phyloP scores from a whole-genome alignment of 116 monocot species.

The Phalaenopsis hybrid region DNA sequence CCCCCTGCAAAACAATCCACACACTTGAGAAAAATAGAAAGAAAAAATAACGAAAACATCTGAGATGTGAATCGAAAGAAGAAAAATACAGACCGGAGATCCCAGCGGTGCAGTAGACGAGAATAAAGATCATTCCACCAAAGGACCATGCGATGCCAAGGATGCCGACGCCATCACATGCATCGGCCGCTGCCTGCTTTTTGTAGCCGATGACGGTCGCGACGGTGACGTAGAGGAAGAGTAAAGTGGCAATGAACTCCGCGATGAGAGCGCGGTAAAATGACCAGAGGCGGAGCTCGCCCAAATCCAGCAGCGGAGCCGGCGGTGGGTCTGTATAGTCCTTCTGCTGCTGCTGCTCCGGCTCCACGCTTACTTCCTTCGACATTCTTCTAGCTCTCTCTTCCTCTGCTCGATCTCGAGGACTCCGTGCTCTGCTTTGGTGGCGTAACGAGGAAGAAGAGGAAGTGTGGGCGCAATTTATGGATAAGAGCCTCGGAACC shows the following conservation, averaged over 20 bases:
- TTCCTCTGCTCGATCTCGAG: neutral
- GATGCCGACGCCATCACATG: constrained; percentile 62
- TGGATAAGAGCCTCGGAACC: neutral
- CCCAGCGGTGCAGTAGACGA: constrained; percentile 71
- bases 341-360: constrained; percentile 11
- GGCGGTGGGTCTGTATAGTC: constrained; percentile 36
- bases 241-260: constrained; percentile 38
- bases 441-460: neutral
- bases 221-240: constrained; percentile 37
- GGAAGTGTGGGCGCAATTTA: neutral
- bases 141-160: constrained; percentile 71
- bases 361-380: constrained; percentile 27
- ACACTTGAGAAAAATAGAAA: neutral
- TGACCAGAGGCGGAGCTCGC: constrained; percentile 34
- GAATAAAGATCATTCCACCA: constrained; percentile 68
- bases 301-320: constrained; percentile 24
- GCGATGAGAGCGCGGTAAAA: constrained; percentile 42
- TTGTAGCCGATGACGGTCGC: constrained; percentile 55
- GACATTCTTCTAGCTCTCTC: constrained; percentile 6
- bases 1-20: constrained; percentile 15
- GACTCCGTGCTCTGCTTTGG: neutral
- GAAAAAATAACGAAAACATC: neutral
- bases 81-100: constrained; percentile 28
- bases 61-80: neutral
- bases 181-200: constrained; percentile 20